Evolutionary conservation across 1,284 basidiomycete species (phyloP).

Genomic region (Ceratobasidium sp.): DNA sequence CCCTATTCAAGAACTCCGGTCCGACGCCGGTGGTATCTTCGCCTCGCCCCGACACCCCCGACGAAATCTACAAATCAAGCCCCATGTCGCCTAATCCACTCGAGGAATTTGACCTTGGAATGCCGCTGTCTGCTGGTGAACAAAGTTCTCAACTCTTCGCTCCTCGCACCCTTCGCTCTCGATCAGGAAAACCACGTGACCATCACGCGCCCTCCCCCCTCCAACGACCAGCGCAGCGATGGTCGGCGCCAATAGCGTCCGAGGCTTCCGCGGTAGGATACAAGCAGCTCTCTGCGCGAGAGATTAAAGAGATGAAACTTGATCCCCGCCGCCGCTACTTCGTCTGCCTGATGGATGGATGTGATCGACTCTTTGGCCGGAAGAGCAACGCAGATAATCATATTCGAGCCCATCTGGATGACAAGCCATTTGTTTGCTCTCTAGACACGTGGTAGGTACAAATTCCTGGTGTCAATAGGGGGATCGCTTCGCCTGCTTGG

Average conservation of each 20-base stretch:
- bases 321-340: constrained; percentile 42
- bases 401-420: constrained; percentile 57
- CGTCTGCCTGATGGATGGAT: constrained; percentile 52
- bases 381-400: constrained; percentile 55
- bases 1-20: neutral
- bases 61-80: neutral
- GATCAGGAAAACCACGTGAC: constrained; percentile 32
- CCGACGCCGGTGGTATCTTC: neutral
- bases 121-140: neutral
- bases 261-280: neutral
- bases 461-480: neutral
- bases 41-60: neutral
- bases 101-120: neutral
- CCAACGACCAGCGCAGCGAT: neutral
- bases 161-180: neutral
- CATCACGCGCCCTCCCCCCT: neutral
- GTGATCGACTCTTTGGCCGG: constrained; percentile 52
- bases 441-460: constrained; percentile 49
- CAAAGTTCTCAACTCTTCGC: neutral
- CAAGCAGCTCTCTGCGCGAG: neutral
- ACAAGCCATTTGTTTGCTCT: constrained; percentile 55
- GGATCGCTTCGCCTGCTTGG: neutral
- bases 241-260: neutral
- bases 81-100: neutral
- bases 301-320: neutral